Percentiles rank a stretch among this genome's conserved stretches.
phyloP scores from a whole-genome alignment of 2,329 filamentous ascomycete species.

The Colletotrichum sp. region DNA sequence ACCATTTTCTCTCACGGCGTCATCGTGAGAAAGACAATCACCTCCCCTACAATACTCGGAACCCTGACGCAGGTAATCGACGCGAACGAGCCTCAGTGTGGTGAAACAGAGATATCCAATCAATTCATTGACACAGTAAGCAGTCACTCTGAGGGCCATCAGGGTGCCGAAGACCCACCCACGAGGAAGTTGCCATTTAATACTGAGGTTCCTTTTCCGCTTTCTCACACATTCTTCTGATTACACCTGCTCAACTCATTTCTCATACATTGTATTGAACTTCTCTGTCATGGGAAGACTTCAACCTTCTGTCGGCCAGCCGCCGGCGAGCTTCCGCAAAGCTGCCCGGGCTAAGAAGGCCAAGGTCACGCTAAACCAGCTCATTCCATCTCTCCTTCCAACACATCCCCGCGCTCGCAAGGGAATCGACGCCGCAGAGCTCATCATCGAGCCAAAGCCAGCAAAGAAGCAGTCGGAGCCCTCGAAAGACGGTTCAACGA shows the following conservation, averaged over 20 bases:
- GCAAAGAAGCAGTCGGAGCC: neutral
- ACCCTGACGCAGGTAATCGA: neutral
- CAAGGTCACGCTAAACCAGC: conserved; percentile 62
- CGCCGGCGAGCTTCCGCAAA: conserved; percentile 17
- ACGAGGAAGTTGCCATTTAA: neutral
- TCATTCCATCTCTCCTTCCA: conserved; percentile 60
- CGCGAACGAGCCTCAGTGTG: neutral
- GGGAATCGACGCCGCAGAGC: conserved; percentile 57
- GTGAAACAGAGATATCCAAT: neutral
- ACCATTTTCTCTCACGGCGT: neutral
- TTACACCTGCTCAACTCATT: neutral
- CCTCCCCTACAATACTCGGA: neutral
- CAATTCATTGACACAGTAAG: neutral
- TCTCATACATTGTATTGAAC: neutral
- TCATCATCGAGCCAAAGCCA: conserved; percentile 41
- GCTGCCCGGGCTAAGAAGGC: conserved; percentile 58
- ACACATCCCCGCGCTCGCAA: conserved; percentile 59
- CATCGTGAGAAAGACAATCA: neutral
- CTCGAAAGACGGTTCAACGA: neutral
- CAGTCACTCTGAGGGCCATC: neutral
- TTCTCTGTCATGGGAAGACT: conserved; percentile 6
- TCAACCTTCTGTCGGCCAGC: conserved; percentile 17
- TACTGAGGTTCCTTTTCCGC: neutral
- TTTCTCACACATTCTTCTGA: neutral
- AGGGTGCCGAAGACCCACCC: neutral